Base-by-base conservation (phyloP, 1,284 basidiomycete species). In the Trametes pubescens region DNA sequence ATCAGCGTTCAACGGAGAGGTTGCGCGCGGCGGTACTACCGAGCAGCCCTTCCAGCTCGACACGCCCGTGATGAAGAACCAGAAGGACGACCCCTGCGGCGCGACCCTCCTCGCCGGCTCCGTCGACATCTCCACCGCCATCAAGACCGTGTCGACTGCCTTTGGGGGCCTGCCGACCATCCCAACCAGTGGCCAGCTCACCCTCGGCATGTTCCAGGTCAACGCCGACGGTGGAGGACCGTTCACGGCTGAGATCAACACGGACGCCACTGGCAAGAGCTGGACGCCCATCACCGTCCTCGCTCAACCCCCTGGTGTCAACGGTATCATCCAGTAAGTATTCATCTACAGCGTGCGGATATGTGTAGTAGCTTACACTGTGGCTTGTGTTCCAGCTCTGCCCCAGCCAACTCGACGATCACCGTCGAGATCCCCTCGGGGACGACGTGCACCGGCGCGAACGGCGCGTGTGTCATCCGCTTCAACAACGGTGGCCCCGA, bases 21-120 rank as follows among this genome's bases (percentile, higher is more conserved):
- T 62, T 26, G 47, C 54, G 16, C 61, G 61, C 9, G 53, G 54
- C 29, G 61, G 61, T 21, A 62, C 61, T 55, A 57, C 55, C 38
- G 61, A 62, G 55, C 61, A 62, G 61, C 61, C 61, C n/a, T 62
- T 62, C 61, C 61, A 62, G 61, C 54, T 62, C 43, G 61, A 62
- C 34, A 62, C 61, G 0, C 61, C 61, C 34, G 61, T 62, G 24
- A 14, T 62, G 48, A 62, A 62, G 61, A 51, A 62, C 49, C 35
- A n/a, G 46, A 49, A 57, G 56, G 56, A 57, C 35, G 61, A 62
- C 54, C 61, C 61, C 24, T 62, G 61, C 55, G 61, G 61, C 18
- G 55, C 61, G 13, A 62, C 61, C 21, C 49, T 62, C 7, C 54
- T 62, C 43, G 55, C 55, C 35, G 61, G 61, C 24, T 62, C 61